These are phyloP conservation scores for Ophiocordyceps camponoti-leonardi DNA, from an alignment of 2,329 filamentous ascomycete genomes.

Conservation along the genomic window DNA sequence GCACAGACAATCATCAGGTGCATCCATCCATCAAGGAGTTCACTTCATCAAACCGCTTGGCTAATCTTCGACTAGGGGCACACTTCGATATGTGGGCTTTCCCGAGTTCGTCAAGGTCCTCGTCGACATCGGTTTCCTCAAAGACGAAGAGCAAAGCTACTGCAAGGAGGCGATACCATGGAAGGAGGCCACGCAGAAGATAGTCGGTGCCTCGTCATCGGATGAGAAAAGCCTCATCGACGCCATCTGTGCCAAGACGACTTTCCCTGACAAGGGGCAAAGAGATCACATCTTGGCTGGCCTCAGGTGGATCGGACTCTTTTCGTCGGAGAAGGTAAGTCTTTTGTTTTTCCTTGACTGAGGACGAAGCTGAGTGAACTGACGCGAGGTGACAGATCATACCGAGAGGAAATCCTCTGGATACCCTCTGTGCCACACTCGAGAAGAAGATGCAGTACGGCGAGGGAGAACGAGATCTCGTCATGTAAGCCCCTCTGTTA, in stretches of 20 bases:
- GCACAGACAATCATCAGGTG: constrained; percentile 67
- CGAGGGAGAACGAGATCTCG: constrained; percentile 67
- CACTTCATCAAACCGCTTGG: background rate
- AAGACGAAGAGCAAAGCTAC: constrained; percentile 46
- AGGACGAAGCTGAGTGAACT: background rate
- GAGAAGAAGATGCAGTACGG: constrained; percentile 87
- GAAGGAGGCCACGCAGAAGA: constrained; percentile 69
- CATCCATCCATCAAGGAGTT: background rate
- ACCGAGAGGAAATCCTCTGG: constrained; percentile 63
- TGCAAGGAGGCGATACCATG: constrained; percentile 55
- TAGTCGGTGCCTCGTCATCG: constrained; percentile 51
- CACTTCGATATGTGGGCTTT: constrained; percentile 77
- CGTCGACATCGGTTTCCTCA: constrained; percentile 80
- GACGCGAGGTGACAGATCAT: constrained; percentile 26
- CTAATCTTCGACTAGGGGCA: constrained; percentile 23
- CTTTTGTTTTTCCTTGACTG: background rate
- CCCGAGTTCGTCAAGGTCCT: constrained; percentile 77
- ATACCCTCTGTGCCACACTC: constrained; percentile 77
- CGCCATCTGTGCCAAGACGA: constrained; percentile 59
- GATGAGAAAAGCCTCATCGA: constrained; percentile 52
- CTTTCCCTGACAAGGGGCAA: constrained; percentile 51
- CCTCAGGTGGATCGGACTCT: constrained; percentile 53
- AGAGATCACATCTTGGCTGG: constrained; percentile 53
- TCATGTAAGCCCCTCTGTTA: constrained; percentile 24
- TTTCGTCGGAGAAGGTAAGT: constrained; percentile 39